A percentile compares a stretch with the other conserved stretches of the same genome.
Conservation (phyloP, 192 early-diverging fungal species). For the Geosiphon pyriformis region DNA sequence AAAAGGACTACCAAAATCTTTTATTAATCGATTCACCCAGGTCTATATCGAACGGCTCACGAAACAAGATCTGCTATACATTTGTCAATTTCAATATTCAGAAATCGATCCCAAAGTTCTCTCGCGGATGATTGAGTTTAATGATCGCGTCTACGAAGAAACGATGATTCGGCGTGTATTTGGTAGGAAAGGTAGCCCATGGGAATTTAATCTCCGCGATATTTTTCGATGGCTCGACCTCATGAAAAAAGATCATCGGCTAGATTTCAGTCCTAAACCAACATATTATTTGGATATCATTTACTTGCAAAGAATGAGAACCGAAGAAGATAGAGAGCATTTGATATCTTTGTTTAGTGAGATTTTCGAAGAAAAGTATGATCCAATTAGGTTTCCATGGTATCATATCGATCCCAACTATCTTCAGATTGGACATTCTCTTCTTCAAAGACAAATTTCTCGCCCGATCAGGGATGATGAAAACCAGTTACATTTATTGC, state of each 20-base stretch:
- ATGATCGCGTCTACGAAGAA: slow-evolving; percentile 77
- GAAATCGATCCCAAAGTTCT: slow-evolving; percentile 44
- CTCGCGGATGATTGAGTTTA: slow-evolving; percentile 72
- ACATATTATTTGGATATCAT: slow-evolving; percentile 72
- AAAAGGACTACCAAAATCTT: slow-evolving; percentile 95
- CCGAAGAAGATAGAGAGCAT: slow-evolving; percentile 60
- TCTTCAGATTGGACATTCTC: slow-evolving; percentile 60
- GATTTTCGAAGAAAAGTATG: slow-evolving; percentile 46
- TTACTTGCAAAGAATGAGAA: slow-evolving; percentile 88
- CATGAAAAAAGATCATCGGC: slow-evolving; percentile 44
- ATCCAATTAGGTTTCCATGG: slow-evolving; percentile 32
- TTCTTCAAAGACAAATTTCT: slow-evolving; percentile 41
- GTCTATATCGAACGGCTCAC: slow-evolving; percentile 86
- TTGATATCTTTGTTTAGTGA: slow-evolving; percentile 51
- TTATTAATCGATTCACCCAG: slow-evolving; percentile 94
- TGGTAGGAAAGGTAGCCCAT: slow-evolving; percentile 73
- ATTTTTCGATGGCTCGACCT: slow-evolving; percentile 91
- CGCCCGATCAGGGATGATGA: slow-evolving; percentile 30
- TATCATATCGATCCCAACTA: slow-evolving; percentile 47
- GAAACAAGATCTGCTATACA: slow-evolving; percentile 73
- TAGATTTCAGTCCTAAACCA: slow-evolving; percentile 47
- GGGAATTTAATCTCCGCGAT: slow-evolving; percentile 99
- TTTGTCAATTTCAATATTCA: slow-evolving; percentile 55
- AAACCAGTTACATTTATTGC: slow-evolving; percentile 58
- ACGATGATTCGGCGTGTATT: slow-evolving; percentile 76